Conservation (phyloP, 1,139 yeast species). For the Kodamaea derodonti region DNA sequence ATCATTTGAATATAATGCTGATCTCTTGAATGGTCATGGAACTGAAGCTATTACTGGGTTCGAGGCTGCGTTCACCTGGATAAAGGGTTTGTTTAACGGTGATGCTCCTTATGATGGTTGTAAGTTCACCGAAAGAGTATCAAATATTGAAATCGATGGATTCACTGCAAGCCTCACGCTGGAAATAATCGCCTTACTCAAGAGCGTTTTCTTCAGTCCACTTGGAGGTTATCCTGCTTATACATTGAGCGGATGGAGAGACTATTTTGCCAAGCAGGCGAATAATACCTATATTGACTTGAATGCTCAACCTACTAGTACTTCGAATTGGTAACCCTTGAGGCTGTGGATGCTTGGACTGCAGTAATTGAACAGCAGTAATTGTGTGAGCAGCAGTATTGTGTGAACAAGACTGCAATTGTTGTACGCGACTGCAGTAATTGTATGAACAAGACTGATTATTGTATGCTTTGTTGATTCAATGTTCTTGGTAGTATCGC, state of each 20-base stretch:
- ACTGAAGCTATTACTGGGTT: conserved; percentile 13
- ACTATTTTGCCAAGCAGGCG: background rate
- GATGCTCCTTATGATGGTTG: conserved; percentile 25
- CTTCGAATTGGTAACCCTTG: background rate
- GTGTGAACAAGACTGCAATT: no score
- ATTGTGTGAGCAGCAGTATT: no score
- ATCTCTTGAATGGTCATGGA: conserved; percentile 9
- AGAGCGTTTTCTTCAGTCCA: background rate
- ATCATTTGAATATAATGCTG: conserved; percentile 7
- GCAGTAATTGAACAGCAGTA: no score
- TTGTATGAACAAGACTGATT: no score
- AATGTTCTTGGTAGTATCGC: no score
- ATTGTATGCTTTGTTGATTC: no score
- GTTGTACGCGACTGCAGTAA: no score
- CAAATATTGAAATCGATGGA: conserved; percentile 11
- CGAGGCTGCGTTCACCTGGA: conserved; percentile 18
- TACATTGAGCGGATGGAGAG: background rate
- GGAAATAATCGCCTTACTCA: background rate
- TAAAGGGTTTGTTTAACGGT: conserved; percentile 16
- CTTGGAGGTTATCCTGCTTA: conserved; percentile 1
- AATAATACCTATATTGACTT: background rate
- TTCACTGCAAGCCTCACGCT: background rate
- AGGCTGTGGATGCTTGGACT: no score
- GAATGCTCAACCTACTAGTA: background rate
- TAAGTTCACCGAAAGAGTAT: conserved; percentile 15